Conservation (phyloP, 1,139 yeast genomes). For the Yamadazyma diddensiae region DNA sequence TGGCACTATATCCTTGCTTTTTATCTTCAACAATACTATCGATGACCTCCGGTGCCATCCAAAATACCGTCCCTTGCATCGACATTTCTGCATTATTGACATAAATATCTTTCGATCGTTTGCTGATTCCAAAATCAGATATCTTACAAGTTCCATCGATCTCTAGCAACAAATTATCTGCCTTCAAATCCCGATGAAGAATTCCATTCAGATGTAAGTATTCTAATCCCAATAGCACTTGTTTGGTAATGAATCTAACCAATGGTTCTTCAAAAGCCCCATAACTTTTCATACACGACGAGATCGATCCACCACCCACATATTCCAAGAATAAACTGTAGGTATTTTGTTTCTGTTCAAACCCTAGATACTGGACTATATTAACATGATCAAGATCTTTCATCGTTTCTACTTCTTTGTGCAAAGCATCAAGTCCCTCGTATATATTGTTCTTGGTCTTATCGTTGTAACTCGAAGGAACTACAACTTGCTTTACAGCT, state of each 20-base stretch:
- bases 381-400: conserved; percentile 92
- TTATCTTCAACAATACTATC: conserved; percentile 72
- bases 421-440: conserved; percentile 77
- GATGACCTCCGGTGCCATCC: conserved; percentile 99
- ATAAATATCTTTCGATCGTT: conserved; percentile 81
- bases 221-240: conserved; percentile 78
- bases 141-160: conserved; percentile 94
- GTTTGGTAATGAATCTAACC: conserved; percentile 71
- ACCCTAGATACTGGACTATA: conserved; percentile 93
- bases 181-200: conserved; percentile 91
- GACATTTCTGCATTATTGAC: conserved; percentile 94
- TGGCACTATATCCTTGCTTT: conserved; percentile 93
- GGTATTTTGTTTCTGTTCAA: conserved; percentile 71
- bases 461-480: conserved; percentile 19
- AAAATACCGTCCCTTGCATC: conserved; percentile 96
- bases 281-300: conserved; percentile 75
- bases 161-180: conserved; percentile 87
- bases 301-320: conserved; percentile 97
- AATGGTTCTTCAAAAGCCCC: conserved; percentile 83
- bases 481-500: conserved; percentile 93
- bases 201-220: conserved; percentile 87
- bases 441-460: conserved; percentile 16
- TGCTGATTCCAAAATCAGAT: conserved; percentile 95
- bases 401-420: conserved; percentile 90
- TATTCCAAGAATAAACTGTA: conserved; percentile 89